Evolutionary conservation across 2,329 filamentous ascomycete genomes (phyloP), one percentile per base, ranked within the genome.

Genomic region (Penicillium sp.): DNA sequence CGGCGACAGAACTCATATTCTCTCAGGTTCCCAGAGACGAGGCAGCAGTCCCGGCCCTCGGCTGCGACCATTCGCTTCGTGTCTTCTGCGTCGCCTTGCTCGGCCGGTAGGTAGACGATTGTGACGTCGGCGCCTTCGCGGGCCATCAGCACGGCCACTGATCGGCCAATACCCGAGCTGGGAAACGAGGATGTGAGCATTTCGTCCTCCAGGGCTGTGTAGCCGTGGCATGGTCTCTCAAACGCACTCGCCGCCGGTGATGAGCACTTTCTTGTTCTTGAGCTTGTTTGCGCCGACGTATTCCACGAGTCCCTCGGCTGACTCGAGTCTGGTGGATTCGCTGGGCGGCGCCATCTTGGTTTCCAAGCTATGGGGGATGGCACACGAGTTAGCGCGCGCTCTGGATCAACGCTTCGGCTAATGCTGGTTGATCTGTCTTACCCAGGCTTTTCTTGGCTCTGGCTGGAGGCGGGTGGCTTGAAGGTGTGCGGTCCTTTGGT

Each of bases 141-240:
- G 0, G 78, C 78, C 60, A 78, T 78, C 2, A 80, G 60, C 1
- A 79, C 67, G 0, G 76, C 77, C 1, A 78, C 69, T 1, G 75
- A 65, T 7, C 76, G 71, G 13, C 77, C 76, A 31, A 80, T 80
- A 4, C 74, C 75, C 1, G 74, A 77, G 45, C n/a, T n/a, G n/a
- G n/a, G n/a, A n/a, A n/a, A n/a, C n/a, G n/a, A n/a, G n/a, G n/a
- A n/a, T n/a, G n/a, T n/a, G n/a, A n/a, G n/a, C n/a, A n/a, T n/a
- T n/a, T n/a, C n/a, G n/a, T n/a, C 73, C 76, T 21, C 18, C 10
- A n/a, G 14, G 21, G 14, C 26, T 31, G n/a, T 30, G 35, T n/a
- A 18, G 2, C n/a, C 4, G 11, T 6, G 11, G 3, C n/a, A 18
- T 30, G 16, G 3, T 13, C n/a, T 21, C 5, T 18, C 4, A 13